Percentiles rank a stretch among this genome's conserved stretches.
phyloP scores from a whole-genome alignment of 805 yeast genomes.

The Candida yuanshanica region DNA sequence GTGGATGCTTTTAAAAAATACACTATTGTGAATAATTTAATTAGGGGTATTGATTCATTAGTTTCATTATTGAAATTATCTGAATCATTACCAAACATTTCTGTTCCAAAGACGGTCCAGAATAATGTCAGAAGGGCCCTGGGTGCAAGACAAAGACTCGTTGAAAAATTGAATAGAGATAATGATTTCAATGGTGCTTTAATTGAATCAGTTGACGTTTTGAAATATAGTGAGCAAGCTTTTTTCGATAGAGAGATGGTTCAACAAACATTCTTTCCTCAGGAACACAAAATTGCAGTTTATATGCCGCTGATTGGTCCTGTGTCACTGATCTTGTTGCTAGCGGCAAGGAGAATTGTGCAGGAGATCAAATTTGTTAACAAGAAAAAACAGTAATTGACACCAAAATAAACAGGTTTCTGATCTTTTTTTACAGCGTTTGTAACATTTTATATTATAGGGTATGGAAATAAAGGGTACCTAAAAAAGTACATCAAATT shows the following conservation, averaged over 20 bases:
- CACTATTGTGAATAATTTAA: slow-evolving; percentile 52
- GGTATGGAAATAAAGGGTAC: slow-evolving; percentile 2
- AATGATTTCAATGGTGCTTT: slow-evolving; percentile 46
- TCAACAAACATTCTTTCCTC: slow-evolving; percentile 91
- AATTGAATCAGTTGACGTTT: slow-evolving; percentile 43
- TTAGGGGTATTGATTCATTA: slow-evolving; percentile 61
- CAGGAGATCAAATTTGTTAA: slow-evolving; percentile 29
- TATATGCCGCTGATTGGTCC: slow-evolving; percentile 91
- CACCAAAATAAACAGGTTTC: slow-evolving; percentile 6
- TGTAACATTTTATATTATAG: too few species aligned
- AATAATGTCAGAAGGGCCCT: slow-evolving; percentile 51
- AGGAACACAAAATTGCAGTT: slow-evolving; percentile 92
- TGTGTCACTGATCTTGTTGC: slow-evolving; percentile 52
- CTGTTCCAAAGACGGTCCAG: slow-evolving; percentile 73
- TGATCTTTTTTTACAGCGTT: too few species aligned
- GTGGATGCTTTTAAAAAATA: slow-evolving; percentile 62
- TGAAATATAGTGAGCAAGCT: slow-evolving; percentile 47
- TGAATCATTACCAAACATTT: slow-evolving; percentile 65
- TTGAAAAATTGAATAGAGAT: slow-evolving; percentile 19
- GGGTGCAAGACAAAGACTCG: slow-evolving; percentile 26
- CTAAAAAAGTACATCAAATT: slow-evolving; percentile 1
- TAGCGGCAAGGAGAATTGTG: slow-evolving; percentile 44
- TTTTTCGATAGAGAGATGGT: slow-evolving; percentile 94
- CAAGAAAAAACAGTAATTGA: slow-evolving; percentile 11
- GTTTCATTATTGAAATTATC: slow-evolving; percentile 67